phyloP scores from a whole-genome alignment of 306 rosid species.

The Rubus parviflorus region DNA sequence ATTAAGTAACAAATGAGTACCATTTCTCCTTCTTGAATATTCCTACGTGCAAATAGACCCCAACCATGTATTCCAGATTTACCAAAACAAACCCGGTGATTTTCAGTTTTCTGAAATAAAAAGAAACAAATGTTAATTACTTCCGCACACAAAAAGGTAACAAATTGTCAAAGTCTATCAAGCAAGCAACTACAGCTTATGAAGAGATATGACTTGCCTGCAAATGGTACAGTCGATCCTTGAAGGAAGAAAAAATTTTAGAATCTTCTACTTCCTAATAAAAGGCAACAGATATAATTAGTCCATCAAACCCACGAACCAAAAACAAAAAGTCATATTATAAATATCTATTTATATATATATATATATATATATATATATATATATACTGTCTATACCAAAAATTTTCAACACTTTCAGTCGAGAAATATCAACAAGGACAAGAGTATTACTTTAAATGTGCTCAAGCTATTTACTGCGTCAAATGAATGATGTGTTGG shows the following conservation, averaged over 20 bases:
- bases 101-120: conserved; percentile 72
- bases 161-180: not conserved
- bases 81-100: conserved; percentile 77
- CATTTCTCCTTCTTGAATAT: conserved; percentile 97
- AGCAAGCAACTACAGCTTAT: conserved; percentile 17
- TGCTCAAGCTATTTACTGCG: conserved; percentile 53
- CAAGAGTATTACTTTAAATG: conserved; percentile 48
- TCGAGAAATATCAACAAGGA: conserved; percentile 10
- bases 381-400: conserved; percentile 3
- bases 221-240: conserved; percentile 75
- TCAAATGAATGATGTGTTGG: conserved; percentile 68
- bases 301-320: conserved; percentile 12
- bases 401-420: conserved; percentile 3
- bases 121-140: conserved; percentile 20
- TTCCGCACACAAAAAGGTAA: conserved; percentile 1
- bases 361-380: no score
- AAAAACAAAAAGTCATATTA: conserved; percentile 7
- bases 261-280: conserved; percentile 65
- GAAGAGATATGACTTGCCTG: conserved; percentile 49
- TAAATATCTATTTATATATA: no score
- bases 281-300: conserved; percentile 25
- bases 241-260: conserved; percentile 70
- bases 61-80: conserved; percentile 99
- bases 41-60: conserved; percentile 94
- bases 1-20: conserved; percentile 59